Conservation (phyloP, 495 filamentous ascomycete genomes). For the Penicillium cataractarum region DNA sequence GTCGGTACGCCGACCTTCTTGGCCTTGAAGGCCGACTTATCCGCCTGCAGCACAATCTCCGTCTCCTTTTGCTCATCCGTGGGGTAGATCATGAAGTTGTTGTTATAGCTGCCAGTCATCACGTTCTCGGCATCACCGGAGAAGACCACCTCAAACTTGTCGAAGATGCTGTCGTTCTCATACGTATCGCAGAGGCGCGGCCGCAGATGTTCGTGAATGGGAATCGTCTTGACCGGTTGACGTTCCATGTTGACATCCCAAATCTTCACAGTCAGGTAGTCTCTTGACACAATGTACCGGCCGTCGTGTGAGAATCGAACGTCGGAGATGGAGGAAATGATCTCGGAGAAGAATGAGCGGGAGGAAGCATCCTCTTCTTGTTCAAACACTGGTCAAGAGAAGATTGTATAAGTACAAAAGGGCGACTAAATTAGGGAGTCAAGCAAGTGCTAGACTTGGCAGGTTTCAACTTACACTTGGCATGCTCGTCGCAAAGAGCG, state of each 20-base stretch:
- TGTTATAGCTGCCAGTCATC: conserved; percentile 99
- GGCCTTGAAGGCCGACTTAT: conserved; percentile 99
- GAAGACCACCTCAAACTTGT: conserved; percentile 99
- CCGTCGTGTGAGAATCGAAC: conserved; percentile 97
- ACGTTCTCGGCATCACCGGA: conserved; percentile 98
- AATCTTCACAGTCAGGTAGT: conserved; percentile 98
- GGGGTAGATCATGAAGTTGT: conserved; percentile 99
- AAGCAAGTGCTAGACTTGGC: neutral
- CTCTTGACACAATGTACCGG: conserved; percentile 93
- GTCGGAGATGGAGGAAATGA: conserved; percentile 98
- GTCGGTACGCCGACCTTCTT: conserved; percentile 99
- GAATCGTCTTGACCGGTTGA: conserved; percentile 96
- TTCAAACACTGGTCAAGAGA: conserved; percentile 74
- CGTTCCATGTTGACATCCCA: conserved; percentile 99
- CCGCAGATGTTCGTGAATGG: conserved; percentile 95
- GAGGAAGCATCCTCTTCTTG: conserved; percentile 99
- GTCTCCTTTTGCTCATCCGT: conserved; percentile 94
- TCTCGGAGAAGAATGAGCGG: conserved; percentile 99
- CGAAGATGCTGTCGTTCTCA: conserved; percentile 99
- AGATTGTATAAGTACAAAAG: conserved; percentile 9
- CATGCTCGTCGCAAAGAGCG: conserved; percentile 92
- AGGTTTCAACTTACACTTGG: conserved; percentile 72
- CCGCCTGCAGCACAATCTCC: conserved; percentile 95
- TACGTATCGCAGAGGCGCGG: conserved; percentile 97
- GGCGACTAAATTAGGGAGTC: neutral